Evolutionary conservation across 805 yeast genomes (phyloP), one percentile per base, ranked within the genome.

Genomic region (Vanderwaltozyma tropicalis): DNA sequence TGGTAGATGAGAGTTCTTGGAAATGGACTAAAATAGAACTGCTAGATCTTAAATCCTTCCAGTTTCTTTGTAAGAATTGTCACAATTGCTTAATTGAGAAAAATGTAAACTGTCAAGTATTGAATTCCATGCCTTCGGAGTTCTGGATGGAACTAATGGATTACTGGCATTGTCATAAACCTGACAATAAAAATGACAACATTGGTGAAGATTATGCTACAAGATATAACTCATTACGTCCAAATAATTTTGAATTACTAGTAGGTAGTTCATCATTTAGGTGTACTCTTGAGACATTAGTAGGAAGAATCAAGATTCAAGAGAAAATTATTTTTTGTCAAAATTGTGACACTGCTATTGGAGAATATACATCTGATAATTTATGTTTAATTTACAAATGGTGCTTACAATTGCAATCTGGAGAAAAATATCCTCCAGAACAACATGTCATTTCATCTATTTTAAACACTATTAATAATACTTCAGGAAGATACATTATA

Each of bases 141-240:
- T 66, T 75, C 34, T 89, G 98, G 98, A 76, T 80, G 12, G 98
- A 89, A 55, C 64, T 92, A 71, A 81, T 89, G 94, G 97, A 89
- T 41, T 82, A 81, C 46, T 89, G 98, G 98, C 96, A 89, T 56
- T 89, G 98, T 54, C 96, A 89, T 53, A 81, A 80, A 49, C 94
- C 94, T 0, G 56, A 60, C 30, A 42, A 41, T 19, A 9, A 22
- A 19, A 7, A 24, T 41, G 38, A 39, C 9, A 1, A 10, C 31
- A 20, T 11, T 25, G 54, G 33, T 37, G 38, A 28, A 40, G 37
- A 39, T 10, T 44, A 43, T 25, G 39, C 43, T 2, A 32, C 37
- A 7, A 46, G 41, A 12, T 50, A 49, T 33, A 47, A 47, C 28
- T 45, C 45, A 3, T 36, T 60, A 17, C 38, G 38, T 8, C 64